Evolutionary conservation across 768 basidiomycete genomes (phyloP).

Genomic region (Hortiboletus campestris): DNA sequence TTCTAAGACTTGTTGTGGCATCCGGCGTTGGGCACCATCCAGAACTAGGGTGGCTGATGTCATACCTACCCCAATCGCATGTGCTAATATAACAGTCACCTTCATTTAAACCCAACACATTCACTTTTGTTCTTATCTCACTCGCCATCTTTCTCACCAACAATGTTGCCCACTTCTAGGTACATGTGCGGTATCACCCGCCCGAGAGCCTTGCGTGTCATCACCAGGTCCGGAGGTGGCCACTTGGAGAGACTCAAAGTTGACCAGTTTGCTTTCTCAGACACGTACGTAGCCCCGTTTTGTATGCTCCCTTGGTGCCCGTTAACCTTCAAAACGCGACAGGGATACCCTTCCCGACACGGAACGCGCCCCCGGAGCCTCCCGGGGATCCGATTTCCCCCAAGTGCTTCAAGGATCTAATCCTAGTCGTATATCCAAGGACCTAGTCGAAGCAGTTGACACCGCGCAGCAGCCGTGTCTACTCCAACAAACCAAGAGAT

Average conservation of each 20-base stretch:
- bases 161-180: slow-evolving; percentile 29
- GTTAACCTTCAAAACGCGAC: slow-evolving; percentile 30
- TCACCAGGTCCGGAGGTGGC: slow-evolving; percentile 38
- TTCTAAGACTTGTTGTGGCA: neutral
- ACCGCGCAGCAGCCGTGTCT: neutral
- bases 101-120: slow-evolving; percentile 5
- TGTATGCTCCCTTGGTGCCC: slow-evolving; percentile 32
- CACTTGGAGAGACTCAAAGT: slow-evolving; percentile 24
- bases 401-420: neutral
- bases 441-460: neutral
- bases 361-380: slow-evolving; percentile 21
- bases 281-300: slow-evolving; percentile 36
- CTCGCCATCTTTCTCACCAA: neutral
- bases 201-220: slow-evolving; percentile 35
- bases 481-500: too few species aligned
- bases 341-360: slow-evolving; percentile 31
- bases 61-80: slow-evolving; percentile 5
- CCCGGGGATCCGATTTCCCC: neutral
- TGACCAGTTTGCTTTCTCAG: slow-evolving; percentile 31
- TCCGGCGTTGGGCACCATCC: neutral
- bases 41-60: slow-evolving; percentile 21
- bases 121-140: neutral
- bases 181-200: slow-evolving; percentile 40
- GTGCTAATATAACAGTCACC: neutral
- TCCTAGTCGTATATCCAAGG: neutral